A percentile compares a stretch with the other conserved stretches of the same genome.
These are phyloP conservation scores for Vigna reflexopilosa DNA, from an alignment of 306 rosid genomes.

Conservation along the genomic window DNA sequence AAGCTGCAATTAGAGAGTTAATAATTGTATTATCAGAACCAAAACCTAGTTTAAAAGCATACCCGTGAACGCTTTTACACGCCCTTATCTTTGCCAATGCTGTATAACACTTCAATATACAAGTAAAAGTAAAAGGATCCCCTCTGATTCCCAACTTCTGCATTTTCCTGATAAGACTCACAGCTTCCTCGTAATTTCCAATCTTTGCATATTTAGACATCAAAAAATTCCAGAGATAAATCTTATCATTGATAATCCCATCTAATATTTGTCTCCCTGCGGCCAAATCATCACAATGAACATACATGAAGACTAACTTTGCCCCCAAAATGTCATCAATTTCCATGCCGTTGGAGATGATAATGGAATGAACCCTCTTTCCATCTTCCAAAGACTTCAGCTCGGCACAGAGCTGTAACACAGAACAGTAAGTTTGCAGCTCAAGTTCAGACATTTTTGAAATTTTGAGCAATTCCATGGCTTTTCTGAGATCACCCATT, in stretches of 20 bases:
- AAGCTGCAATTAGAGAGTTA: slow-evolving; percentile 51
- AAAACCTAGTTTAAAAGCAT: slow-evolving; percentile 60
- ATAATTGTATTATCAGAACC: slow-evolving; percentile 8
- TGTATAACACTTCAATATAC: slow-evolving; percentile 68
- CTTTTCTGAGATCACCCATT: slow-evolving; percentile 64
- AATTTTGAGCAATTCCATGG: slow-evolving; percentile 54
- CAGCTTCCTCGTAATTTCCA: slow-evolving; percentile 59
- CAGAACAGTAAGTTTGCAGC: slow-evolving; percentile 56
- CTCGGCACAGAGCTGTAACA: slow-evolving; percentile 82
- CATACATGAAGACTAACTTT: slow-evolving; percentile 76
- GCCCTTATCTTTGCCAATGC: slow-evolving; percentile 54
- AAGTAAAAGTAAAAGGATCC: slow-evolving; percentile 66
- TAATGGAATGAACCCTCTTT: slow-evolving; percentile 61
- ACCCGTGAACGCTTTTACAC: slow-evolving; percentile 67
- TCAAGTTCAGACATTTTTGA: slow-evolving; percentile 56
- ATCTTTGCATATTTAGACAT: slow-evolving; percentile 69
- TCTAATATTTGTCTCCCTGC: slow-evolving; percentile 69
- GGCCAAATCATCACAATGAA: slow-evolving; percentile 64
- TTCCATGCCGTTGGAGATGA: slow-evolving; percentile 45
- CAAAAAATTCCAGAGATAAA: slow-evolving; percentile 78
- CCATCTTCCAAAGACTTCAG: slow-evolving; percentile 65
- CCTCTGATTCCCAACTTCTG: slow-evolving; percentile 55
- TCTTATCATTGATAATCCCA: slow-evolving; percentile 52
- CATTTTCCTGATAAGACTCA: slow-evolving; percentile 65
- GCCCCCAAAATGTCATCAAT: slow-evolving; percentile 61